Percentiles rank a stretch among this genome's conserved stretches.
phyloP scores from a whole-genome alignment of 768 basidiomycete genomes.

The Galerina sulciceps region DNA sequence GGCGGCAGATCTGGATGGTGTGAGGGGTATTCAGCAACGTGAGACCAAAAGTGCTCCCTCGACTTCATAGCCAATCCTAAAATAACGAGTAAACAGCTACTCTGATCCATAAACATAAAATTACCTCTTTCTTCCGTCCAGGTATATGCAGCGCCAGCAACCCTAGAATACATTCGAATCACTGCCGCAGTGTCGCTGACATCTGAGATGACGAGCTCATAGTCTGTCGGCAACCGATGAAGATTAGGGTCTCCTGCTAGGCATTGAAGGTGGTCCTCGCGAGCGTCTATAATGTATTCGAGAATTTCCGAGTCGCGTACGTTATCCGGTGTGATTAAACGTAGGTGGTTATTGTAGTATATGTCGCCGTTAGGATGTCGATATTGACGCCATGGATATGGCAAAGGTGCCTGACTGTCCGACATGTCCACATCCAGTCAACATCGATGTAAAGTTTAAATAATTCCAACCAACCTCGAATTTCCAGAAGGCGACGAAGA shows the following conservation, averaged over 20 bases:
- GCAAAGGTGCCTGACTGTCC: slow-evolving; percentile 19
- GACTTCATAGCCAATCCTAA: slow-evolving; percentile 31
- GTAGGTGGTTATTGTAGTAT: slow-evolving; percentile 40
- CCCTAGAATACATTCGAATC: slow-evolving; percentile 43
- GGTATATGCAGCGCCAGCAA: slow-evolving; percentile 32
- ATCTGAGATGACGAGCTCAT: slow-evolving; percentile 44
- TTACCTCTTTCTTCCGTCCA: slow-evolving; percentile 41
- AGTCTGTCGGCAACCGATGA: slow-evolving; percentile 37
- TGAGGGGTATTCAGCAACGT: slow-evolving; percentile 46
- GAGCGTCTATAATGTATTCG: slow-evolving; percentile 35
- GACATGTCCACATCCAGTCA: slow-evolving; percentile 7
- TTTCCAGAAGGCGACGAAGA: slow-evolving; percentile 10
- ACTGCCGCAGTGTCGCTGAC: slow-evolving; percentile 36
- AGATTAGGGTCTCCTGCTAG: slow-evolving; percentile 33
- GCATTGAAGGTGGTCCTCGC: slow-evolving; percentile 39
- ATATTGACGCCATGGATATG: slow-evolving; percentile 37
- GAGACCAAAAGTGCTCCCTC: slow-evolving; percentile 44
- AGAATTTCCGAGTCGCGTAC: slow-evolving; percentile 37
- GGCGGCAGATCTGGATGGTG: slow-evolving; percentile 42
- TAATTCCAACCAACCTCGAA: slow-evolving; percentile 10
- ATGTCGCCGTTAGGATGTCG: slow-evolving; percentile 49
- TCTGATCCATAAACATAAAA: neutral
- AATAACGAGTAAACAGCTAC: neutral
- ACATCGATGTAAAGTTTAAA: slow-evolving; percentile 2
- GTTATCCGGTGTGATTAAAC: slow-evolving; percentile 44